Evolutionary conservation across 2,329 filamentous ascomycete genomes (phyloP).

Genomic region (Cryphonectria carpinicola): DNA sequence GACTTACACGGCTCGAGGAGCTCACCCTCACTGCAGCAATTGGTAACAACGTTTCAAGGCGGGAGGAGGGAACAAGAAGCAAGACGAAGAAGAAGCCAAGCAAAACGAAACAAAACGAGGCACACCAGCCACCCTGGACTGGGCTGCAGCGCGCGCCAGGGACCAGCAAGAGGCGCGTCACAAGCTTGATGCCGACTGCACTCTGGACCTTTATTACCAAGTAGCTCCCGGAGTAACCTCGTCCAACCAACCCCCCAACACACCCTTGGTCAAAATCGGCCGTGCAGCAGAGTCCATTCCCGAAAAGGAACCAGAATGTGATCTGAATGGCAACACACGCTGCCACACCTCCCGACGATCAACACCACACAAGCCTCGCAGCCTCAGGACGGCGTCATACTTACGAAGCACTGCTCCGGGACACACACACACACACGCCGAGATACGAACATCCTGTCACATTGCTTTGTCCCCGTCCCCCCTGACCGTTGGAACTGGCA

Average conservation of each 20-base stretch:
- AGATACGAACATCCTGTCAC: background rate
- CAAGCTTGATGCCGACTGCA: slow-evolving; percentile 3
- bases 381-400: slow-evolving; percentile 2
- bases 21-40: background rate
- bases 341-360: background rate
- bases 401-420: background rate
- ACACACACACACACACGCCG: background rate
- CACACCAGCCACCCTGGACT: background rate
- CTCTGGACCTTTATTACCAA: background rate
- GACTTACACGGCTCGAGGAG: background rate
- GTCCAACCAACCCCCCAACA: background rate
- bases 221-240: slow-evolving; percentile 1
- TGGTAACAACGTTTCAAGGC: background rate
- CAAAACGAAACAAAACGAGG: background rate
- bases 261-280: background rate
- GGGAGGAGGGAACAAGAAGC: background rate
- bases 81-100: background rate
- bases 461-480: background rate
- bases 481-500: background rate
- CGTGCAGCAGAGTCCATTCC: slow-evolving; percentile 7
- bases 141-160: slow-evolving; percentile 8
- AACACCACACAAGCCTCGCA: background rate
- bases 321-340: background rate
- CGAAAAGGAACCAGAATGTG: background rate
- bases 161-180: slow-evolving; percentile 7